Base-by-base conservation (phyloP, 768 basidiomycete genomes). In the Boletus rubescentipes region DNA sequence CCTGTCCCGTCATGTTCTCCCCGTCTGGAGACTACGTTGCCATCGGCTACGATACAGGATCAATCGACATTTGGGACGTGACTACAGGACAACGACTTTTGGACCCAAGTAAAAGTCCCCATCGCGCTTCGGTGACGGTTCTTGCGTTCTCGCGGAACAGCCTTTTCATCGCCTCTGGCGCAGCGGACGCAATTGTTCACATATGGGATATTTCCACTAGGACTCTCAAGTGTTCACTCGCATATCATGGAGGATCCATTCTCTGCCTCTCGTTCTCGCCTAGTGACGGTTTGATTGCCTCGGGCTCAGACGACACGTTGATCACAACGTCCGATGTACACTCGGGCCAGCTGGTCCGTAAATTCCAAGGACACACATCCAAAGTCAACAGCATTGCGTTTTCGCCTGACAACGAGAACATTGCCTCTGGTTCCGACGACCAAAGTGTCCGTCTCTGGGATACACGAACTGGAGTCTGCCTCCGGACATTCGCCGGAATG, bases 381-480 rank as follows among this genome's bases (percentile, higher is more conserved):
- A 43, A 42, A 39, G 54, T 67, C 18, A 61, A 57, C 11, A 56
- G 36, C 31, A 53, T 67, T 29, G 47, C 67, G 8, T 61, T 68
- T 43, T 67, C 67, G 4, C 44, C 49, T 21, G 58, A 68, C 35
- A 43, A 35, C 8, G 43, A 2, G 29, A 54, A 37, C 26, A 59
- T 67, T 29, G 62, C 54, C 3, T 68, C 66, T 0, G 62, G 60
- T 9, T 68, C 64, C 6, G 37, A 55, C 10, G 66, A 67, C 23
- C 58, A 48, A 23, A 55, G 49, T 4, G 42, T 66, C 30, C 67
- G 67, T 36, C 53, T 66, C 12, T 68, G 67, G 67, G 62, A 66
- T 18, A 49, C 51, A 21, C 49, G 38, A 20, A 60, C 66, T 9
- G 65, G 51, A 43, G 55, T 57, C 16, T 61, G n/a, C n/a, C n/a